Base-by-base conservation (phyloP, 208 protist genomes). In the Wallacemonas sp. region DNA sequence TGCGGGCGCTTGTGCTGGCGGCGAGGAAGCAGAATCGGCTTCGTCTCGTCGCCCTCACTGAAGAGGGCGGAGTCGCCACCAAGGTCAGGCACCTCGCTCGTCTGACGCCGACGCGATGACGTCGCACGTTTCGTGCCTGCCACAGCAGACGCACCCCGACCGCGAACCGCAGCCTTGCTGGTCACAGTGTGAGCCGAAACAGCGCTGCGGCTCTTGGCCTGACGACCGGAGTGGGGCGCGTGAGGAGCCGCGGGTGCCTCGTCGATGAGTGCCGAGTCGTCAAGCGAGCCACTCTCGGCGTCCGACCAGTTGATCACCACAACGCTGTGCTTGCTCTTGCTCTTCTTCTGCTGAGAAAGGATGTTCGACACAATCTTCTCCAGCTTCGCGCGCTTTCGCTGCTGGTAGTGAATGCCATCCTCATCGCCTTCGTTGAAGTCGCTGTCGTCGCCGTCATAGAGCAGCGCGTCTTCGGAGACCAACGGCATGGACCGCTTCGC, bases 301-400 rank as follows among this genome's bases (percentile, higher is more conserved):
- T 83, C 78, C 9, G 82, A 88, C 84, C 86, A 95, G 71, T 95
- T 82, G 64, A 95, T 92, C 38, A 95, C 89, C 61, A 93, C 78
- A 14, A 91, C 84, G 52, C 86, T 95, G 49, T 76, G 78, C 72
- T 91, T 92, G 56, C 85, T 90, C 61, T 84, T 82, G 47, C 76
- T 76, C 54, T 83, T 79, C 47, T 73, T 63, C 48, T 76, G 73
- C 57, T 83, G 54, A 32, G 77, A 54, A 12, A 95, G 72, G 23
- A 89, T 71, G 43, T 66, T 78, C 26, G 80, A 78, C 44, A 95
- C 83, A 19, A 95, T 87, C 62, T 70, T 69, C 61, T 92, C 81
- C 61, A 95, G 69, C 39, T 77, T 80, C 1, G 77, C 65, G 24
- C 79, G 78, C 65, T 89, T 85, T 26, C 68, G 68, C 39, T 52